Conservation (phyloP, 495 filamentous ascomycete species). For the Aspergillus haitiensis region DNA sequence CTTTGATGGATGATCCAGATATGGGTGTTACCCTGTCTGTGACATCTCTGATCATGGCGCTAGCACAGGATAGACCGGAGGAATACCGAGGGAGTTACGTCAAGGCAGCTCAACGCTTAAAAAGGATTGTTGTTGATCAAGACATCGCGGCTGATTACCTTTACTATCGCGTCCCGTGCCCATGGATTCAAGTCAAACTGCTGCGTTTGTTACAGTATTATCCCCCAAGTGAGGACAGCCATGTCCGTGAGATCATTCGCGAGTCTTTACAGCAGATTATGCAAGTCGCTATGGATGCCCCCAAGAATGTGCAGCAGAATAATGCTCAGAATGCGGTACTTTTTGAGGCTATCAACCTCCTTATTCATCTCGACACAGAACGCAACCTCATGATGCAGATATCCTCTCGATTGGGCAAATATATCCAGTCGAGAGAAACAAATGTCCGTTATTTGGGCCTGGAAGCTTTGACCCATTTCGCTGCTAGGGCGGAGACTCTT, state of each 20-base stretch:
- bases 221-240: slow-evolving; percentile 86
- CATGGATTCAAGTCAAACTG: slow-evolving; percentile 97
- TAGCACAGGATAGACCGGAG: slow-evolving; percentile 90
- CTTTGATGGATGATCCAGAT: slow-evolving; percentile 95
- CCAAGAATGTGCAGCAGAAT: slow-evolving; percentile 99
- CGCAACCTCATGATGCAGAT: slow-evolving; percentile 95
- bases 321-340: slow-evolving; percentile 98
- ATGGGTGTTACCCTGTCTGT: slow-evolving; percentile 94
- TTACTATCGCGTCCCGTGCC: slow-evolving; percentile 98
- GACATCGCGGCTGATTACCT: slow-evolving; percentile 87
- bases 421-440: slow-evolving; percentile 95
- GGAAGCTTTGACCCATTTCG: slow-evolving; percentile 98
- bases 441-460: slow-evolving; percentile 97
- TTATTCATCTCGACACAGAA: slow-evolving; percentile 98
- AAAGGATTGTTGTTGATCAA: slow-evolving; percentile 83
- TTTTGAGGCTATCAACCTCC: slow-evolving; percentile 98
- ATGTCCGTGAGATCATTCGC: slow-evolving; percentile 87
- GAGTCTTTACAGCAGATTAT: slow-evolving; percentile 89
- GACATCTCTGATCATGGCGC: slow-evolving; percentile 92
- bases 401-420: slow-evolving; percentile 88
- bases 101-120: slow-evolving; percentile 86
- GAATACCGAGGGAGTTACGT: slow-evolving; percentile 92
- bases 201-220: slow-evolving; percentile 92
- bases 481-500: slow-evolving; percentile 88
- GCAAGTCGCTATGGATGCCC: slow-evolving; percentile 85